Conservation (phyloP, 2,329 filamentous ascomycete genomes). For the Colletotrichum sp. region DNA sequence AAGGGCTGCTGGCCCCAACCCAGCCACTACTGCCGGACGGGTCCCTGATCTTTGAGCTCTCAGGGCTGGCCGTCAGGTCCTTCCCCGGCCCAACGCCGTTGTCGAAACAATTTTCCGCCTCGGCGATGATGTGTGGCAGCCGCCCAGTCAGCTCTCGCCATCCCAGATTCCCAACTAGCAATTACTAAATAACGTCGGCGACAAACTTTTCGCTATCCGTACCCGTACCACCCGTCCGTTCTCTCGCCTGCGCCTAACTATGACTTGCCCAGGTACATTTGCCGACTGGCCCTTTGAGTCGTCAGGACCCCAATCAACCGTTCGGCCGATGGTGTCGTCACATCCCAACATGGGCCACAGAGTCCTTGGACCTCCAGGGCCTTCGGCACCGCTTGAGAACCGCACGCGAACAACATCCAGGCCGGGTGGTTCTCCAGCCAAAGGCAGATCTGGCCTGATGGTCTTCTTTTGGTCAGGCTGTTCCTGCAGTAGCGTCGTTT, state of each 20-base stretch:
- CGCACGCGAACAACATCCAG: background rate
- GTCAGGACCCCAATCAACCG: background rate
- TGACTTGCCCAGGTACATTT: background rate
- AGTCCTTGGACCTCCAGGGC: background rate
- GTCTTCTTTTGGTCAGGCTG: conserved; percentile 2
- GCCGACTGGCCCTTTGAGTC: background rate
- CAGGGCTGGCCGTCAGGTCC: background rate
- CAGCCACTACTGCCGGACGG: conserved; percentile 3
- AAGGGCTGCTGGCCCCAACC: background rate
- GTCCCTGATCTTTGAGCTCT: background rate
- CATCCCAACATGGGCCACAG: background rate
- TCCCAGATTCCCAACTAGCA: background rate
- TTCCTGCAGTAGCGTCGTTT: conserved; percentile 20
- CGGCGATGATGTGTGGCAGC: background rate
- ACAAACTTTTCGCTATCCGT: background rate
- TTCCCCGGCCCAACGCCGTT: background rate
- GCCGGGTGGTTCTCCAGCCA: background rate
- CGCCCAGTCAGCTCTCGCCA: background rate
- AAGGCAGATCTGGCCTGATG: conserved; percentile 4
- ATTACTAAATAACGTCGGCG: background rate
- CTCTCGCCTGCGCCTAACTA: background rate
- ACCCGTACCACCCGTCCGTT: background rate
- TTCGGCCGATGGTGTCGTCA: background rate
- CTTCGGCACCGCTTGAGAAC: background rate
- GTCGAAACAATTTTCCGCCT: background rate